phyloP scores from a whole-genome alignment of 495 filamentous ascomycete species.

The Rhizodiscina lignyota region DNA sequence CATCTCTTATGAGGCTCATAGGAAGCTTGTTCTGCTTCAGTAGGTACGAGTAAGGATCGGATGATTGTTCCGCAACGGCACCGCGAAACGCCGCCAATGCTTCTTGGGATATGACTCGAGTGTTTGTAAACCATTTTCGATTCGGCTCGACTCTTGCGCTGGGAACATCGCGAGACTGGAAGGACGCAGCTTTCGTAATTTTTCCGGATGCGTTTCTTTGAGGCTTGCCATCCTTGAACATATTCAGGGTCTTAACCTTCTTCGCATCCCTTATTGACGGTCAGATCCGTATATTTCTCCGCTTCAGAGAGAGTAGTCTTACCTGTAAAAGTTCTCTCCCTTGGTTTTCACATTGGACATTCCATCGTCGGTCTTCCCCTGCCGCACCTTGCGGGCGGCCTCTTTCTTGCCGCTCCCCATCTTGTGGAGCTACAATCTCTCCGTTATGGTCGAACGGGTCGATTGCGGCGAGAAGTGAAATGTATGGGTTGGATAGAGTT shows the following conservation, averaged over 20 bases:
- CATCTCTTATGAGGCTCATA: slow-evolving; percentile 62
- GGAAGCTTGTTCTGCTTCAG: slow-evolving; percentile 89
- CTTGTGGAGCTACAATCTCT: slow-evolving; percentile 10
- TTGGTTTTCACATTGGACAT: slow-evolving; percentile 84
- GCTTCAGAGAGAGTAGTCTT: slow-evolving; percentile 8
- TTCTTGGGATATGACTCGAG: slow-evolving; percentile 53
- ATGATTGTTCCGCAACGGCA: slow-evolving; percentile 75
- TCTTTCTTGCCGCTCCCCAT: slow-evolving; percentile 99
- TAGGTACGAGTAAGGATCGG: slow-evolving; percentile 82
- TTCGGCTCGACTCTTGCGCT: slow-evolving; percentile 83
- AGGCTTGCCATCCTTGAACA: slow-evolving; percentile 69
- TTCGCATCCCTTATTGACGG: slow-evolving; percentile 45
- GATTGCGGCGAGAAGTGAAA: no score
- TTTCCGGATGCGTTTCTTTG: slow-evolving; percentile 58
- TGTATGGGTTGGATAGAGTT: no score
- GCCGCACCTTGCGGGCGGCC: slow-evolving; percentile 54
- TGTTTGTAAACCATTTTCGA: slow-evolving; percentile 70
- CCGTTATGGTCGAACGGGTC: slow-evolving; percentile 1
- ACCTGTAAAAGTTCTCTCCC: slow-evolving; percentile 91
- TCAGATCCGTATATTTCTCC: background rate
- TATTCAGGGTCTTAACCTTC: slow-evolving; percentile 70
- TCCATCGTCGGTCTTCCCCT: slow-evolving; percentile 69
- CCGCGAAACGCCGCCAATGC: slow-evolving; percentile 71
- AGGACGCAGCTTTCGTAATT: slow-evolving; percentile 68
- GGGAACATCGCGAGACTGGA: slow-evolving; percentile 65